phyloP scores from a whole-genome alignment of 225 moss, liverwort and hornwort genomes.

The Pleurozium schreberi region DNA sequence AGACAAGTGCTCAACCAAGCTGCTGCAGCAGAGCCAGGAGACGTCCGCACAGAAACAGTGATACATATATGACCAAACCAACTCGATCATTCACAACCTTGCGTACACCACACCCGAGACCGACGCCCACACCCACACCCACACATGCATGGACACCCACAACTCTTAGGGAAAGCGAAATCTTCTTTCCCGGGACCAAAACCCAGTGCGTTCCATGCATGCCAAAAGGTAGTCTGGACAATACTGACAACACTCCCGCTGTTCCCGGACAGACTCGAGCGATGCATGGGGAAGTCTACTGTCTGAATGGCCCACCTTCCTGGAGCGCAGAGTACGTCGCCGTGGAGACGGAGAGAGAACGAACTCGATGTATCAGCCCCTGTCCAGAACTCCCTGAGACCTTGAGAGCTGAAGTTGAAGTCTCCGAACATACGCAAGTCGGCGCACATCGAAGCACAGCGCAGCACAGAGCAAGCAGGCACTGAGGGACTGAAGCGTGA shows the following conservation, averaged over 20 bases:
- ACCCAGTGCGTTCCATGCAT: neutral
- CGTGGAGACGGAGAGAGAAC: neutral
- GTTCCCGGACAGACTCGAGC: neutral
- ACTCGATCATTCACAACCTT: neutral
- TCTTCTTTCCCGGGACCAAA: neutral
- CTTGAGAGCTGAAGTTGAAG: neutral
- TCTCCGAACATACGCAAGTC: neutral
- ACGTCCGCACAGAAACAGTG: neutral
- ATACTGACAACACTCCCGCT: neutral
- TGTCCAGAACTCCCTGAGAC: neutral
- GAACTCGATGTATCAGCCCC: neutral
- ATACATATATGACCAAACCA: neutral
- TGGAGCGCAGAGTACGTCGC: neutral
- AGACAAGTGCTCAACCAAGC: neutral
- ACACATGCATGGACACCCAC: neutral
- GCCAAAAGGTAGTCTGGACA: neutral
- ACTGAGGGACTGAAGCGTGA: neutral
- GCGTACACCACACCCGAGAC: neutral
- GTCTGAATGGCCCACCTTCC: neutral
- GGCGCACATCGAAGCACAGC: neutral
- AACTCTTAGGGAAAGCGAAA: neutral
- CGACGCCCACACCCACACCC: neutral
- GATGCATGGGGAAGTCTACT: neutral
- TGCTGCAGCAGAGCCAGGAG: neutral
- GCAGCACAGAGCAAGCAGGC: neutral